These are phyloP conservation scores for Collybia nuda DNA, from an alignment of 768 basidiomycete species.

Conservation along the genomic window DNA sequence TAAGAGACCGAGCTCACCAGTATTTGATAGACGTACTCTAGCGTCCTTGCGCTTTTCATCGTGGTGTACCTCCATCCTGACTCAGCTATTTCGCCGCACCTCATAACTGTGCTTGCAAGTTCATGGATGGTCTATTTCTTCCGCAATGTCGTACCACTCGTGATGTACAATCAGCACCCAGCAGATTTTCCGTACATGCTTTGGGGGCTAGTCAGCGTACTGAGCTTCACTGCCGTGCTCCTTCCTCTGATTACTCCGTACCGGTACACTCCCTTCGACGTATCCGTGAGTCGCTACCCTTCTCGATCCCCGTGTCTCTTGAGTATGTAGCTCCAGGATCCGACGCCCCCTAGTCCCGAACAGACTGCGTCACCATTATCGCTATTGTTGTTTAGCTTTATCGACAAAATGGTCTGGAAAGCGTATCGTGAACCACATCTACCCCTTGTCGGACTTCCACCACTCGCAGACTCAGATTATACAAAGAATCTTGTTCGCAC, in stretches of 20 bases:
- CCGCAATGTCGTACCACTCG: conserved; percentile 60
- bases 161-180: conserved; percentile 50
- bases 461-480: conserved; percentile 63
- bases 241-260: conserved; percentile 59
- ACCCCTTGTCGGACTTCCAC: conserved; percentile 52
- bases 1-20: too few relatives aligned
- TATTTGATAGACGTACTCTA: too few relatives aligned
- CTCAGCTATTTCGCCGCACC: too few relatives aligned
- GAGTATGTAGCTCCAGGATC: conserved; percentile 23
- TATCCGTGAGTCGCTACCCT: too few relatives aligned
- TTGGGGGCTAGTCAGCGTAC: conserved; percentile 50
- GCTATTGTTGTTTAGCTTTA: conserved; percentile 45
- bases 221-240: conserved; percentile 41
- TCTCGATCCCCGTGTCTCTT: conserved; percentile 38
- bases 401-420: conserved; percentile 50
- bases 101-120: too few relatives aligned
- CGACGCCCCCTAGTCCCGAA: conserved; percentile 41
- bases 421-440: conserved; percentile 48
- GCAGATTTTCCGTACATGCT: conserved; percentile 42
- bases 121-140: conserved; percentile 41
- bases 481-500: conserved; percentile 23
- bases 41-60: too few relatives aligned
- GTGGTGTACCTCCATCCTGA: too few relatives aligned
- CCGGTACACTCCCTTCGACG: conserved; percentile 48
- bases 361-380: conserved; percentile 51